Evolutionary conservation across 306 rosid genomes (phyloP), one percentile per base, ranked within the genome.

Genomic region (Pyrus pyrifolia): DNA sequence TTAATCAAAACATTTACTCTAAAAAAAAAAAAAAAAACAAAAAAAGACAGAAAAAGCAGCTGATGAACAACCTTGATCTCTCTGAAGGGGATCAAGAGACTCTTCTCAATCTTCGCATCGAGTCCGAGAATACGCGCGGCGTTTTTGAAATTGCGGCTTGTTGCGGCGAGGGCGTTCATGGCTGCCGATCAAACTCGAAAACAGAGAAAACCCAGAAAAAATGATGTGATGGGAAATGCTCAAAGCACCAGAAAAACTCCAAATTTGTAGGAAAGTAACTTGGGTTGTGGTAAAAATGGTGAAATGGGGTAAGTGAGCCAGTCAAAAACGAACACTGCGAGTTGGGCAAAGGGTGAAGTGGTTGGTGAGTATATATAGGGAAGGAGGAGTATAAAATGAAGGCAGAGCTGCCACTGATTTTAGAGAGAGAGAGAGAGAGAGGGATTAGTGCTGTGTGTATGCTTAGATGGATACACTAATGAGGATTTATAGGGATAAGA

Each of bases 91-190:
- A 89, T 89, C 84, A 89, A 11, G 8, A 89, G 91, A 35, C 90
- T 86, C 81, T 57, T 87, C 82, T 87, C 85, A 31, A 89, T 76
- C 85, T 87, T 89, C 11, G 94, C 76, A 73, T 89, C 94, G 30
- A 89, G 73, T 23, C 91, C 91, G 6, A 89, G 91, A 73, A 89
- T 78, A 8, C 91, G 70, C 0, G 90, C 71, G 3, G 91, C 94
- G 25, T 66, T 73, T 8, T 76, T 80, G 44, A 89, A 89, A 57
- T 89, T 89, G 6, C 94, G 91, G 78, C 79, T 86, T 8, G 94
- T 89, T 15, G 94, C 91, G 3, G 88, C 90, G 57, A 87, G 87
- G 40, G 94, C 94, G n/a, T 87, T 89, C 94, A 89, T 84, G 73
- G 42, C 77, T n/a, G 72, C 29, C 35, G 17, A 33, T 33, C 29